Percentiles rank a stretch among this genome's conserved stretches.
Conservation (phyloP, 2,329 filamentous ascomycete species). For the Dactylellina leptospora region DNA sequence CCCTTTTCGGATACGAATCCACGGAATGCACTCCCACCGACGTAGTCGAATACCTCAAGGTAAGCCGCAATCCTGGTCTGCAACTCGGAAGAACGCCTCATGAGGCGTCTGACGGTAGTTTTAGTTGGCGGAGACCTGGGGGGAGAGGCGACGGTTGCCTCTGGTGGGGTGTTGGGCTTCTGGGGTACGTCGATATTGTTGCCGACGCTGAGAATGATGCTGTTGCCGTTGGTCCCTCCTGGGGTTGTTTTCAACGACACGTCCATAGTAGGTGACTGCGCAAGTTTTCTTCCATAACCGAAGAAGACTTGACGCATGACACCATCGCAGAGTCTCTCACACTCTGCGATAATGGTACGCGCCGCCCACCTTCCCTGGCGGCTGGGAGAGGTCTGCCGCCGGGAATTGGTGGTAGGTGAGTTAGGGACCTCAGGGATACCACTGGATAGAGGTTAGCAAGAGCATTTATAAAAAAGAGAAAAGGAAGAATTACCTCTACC, state of each 20-base stretch:
- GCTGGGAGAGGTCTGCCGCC: conserved; percentile 62
- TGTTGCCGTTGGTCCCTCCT: conserved; percentile 54
- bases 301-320: conserved; percentile 91
- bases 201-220: conserved; percentile 49
- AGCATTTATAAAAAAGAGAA: conserved; percentile 55
- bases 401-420: conserved; percentile 60
- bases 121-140: conserved; percentile 35
- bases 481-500: conserved; percentile 61
- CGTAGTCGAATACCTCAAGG: conserved; percentile 86
- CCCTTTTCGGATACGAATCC: conserved; percentile 76
- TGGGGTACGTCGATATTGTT: conserved; percentile 46
- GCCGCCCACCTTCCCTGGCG: conserved; percentile 84
- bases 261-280: conserved; percentile 53
- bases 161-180: conserved; percentile 53
- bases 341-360: conserved; percentile 97
- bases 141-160: conserved; percentile 53
- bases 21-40: conserved; percentile 81
- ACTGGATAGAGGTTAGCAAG: conserved; percentile 70
- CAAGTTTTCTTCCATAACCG: conserved; percentile 66
- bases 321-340: conserved; percentile 99
- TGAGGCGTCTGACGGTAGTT: conserved; percentile 30
- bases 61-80: conserved; percentile 67
- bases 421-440: conserved; percentile 70
- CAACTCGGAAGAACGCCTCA: conserved; percentile 54
- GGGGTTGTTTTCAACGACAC: conserved; percentile 47